Base-by-base conservation (phyloP, 345 rosid species). In the Streptanthus diversifolius region DNA sequence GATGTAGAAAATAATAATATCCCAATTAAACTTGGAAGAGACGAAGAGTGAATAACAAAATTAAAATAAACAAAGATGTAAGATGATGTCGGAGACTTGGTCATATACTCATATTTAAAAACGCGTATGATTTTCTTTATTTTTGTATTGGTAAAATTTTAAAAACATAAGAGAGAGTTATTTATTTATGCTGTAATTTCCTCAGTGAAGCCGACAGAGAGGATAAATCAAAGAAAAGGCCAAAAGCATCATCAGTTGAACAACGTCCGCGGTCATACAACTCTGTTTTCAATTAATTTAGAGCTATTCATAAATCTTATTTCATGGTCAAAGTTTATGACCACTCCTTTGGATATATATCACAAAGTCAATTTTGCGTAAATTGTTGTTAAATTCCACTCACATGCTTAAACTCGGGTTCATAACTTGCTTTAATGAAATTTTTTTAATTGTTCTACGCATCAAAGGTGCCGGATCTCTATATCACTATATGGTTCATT, bases 251-350 rank as follows among this genome's bases (percentile, higher is more conserved):
- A 55, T 41, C 47, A 30, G 3, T 35, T 63, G 76, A 52, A 72
- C 37, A 17, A 63, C 45, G 40, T 54, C 32, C 7, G 7, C 43
- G 55, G 65, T 73, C 30, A 64, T 55, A 64, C 27, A 55, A n/a
- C 4, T 41, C 51, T 48, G 70, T 40, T 30, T 62, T 29, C 44
- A 63, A 4, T 7, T 63, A 45, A 41, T 52, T 27, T 13, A 18
- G 21, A 71, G 45, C n/a, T 72, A 63, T 43, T 62, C 36, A 21
- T 22, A 21, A 32, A 72, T 24, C 45, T 32, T 14, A 53, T 29
- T 39, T 29, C 9, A 63, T 54, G 35, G 77, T 73, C 72, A 45
- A 73, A 56, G 53, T 37, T 54, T 66, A 66, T 56, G 77, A 73
- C 66, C 43, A 45, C 25, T 36, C 32, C 17, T 45, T 27, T 56